Evolutionary conservation across 257 asterid species (phyloP).

Genomic region (Perilla frutescens): DNA sequence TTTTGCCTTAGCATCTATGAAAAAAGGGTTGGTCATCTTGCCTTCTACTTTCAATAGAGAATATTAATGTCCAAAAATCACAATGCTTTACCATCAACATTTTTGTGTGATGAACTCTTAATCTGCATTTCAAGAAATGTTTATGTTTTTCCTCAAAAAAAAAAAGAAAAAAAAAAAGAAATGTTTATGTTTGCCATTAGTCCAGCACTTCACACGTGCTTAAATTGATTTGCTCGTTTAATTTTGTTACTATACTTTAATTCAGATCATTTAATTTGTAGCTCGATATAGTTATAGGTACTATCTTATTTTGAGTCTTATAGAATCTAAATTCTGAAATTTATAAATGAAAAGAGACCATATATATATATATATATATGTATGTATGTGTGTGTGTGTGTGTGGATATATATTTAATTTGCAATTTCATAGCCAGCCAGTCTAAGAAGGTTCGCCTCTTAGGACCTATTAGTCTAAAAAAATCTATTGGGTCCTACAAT

Average conservation of each 20-base stretch:
- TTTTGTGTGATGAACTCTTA: not conserved
- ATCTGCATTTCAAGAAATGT: constrained; percentile 16
- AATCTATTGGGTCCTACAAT: too few relatives aligned
- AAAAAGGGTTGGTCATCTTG: constrained; percentile 5
- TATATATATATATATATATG: too few relatives aligned
- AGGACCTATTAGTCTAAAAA: too few relatives aligned
- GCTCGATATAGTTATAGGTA: not conserved
- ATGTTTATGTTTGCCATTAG: constrained; percentile 1
- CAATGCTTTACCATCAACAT: not conserved
- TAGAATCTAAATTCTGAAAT: too few relatives aligned
- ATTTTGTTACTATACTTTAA: not conserved
- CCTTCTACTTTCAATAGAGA: not conserved
- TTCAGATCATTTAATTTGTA: not conserved
- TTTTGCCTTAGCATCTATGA: constrained; percentile 10
- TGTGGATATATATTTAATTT: too few relatives aligned
- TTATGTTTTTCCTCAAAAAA: not conserved
- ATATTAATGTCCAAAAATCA: not conserved
- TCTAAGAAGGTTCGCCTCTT: too few relatives aligned
- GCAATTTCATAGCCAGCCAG: too few relatives aligned
- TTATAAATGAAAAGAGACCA: too few relatives aligned
- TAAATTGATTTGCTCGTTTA: not conserved
- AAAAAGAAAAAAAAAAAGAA: not conserved
- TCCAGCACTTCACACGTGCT: constrained; percentile 1
- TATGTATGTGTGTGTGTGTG: too few relatives aligned
- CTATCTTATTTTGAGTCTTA: too few relatives aligned